Evolutionary conservation across 345 rosid species (phyloP), one percentile per base, ranked within the genome.

Genomic region (Punica granatum): DNA sequence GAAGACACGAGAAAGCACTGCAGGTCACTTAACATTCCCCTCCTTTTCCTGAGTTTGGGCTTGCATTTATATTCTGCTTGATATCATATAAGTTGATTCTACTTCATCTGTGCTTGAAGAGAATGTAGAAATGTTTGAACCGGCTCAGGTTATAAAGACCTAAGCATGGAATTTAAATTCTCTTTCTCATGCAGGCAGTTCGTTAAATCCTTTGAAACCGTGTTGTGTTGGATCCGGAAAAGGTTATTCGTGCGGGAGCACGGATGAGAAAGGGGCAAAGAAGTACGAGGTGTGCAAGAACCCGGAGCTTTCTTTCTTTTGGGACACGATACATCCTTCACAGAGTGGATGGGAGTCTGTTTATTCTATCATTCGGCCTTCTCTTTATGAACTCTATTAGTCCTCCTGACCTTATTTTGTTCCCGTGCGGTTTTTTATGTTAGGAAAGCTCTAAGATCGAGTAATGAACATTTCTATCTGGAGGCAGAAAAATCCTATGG

Each of bases 261-360:
- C 72, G 4, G 85, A 75, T 23, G 39, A 54, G 15, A 75, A 56
- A 58, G 84, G 84, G 53, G 66, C 63, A 30, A 77, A 75, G 73
- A 77, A 53, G 70, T 82, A 80, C 37, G 46, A 8, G 26, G 53
- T 80, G 0, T 86, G 88, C 70, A n/a, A 69, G 11, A 64, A 84
- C 16, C 82, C 86, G 0, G 67, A 78, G 68, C 37, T 28, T 11
- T 75, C 82, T 2, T 64, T 86, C 66, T 86, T 80, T 49, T 83
- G 88, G 84, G 90, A 86, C 70, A 28, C 32, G 30, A 39, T 77
- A 0, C 90, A 86, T 28, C 86, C 84, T 67, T 67, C 88, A 0
- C 86, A 86, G 42, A 73, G 41, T 42, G 90, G 86, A 2, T 84
- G 90, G 86, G 72, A 13, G 16, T 42, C 70, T 0, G 39, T 78